phyloP scores from a whole-genome alignment of 73 alveolate genomes.

The Urostyla sp. region DNA sequence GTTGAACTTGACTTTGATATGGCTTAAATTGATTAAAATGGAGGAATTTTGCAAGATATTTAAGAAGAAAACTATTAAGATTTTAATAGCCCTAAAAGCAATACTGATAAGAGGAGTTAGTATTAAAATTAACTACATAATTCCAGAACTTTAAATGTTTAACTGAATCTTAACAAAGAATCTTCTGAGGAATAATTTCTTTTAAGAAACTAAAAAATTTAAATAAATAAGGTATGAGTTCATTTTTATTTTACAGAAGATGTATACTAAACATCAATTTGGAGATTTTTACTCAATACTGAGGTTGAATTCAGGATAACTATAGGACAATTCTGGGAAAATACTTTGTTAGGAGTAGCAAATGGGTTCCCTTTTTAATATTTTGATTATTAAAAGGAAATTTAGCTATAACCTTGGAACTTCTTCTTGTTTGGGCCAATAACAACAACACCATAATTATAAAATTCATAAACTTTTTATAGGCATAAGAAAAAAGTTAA shows the following conservation, averaged over 20 bases:
- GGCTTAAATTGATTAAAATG: too few relatives aligned
- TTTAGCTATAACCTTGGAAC: slow-evolving; percentile 37
- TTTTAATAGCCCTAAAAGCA: too few relatives aligned
- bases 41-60: too few relatives aligned
- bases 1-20: too few relatives aligned
- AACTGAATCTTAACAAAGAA: slow-evolving; percentile 24
- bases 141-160: not conserved
- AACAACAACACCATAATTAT: not conserved
- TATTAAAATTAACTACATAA: too few relatives aligned
- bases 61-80: too few relatives aligned
- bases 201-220: not conserved
- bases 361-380: slow-evolving; percentile 53
- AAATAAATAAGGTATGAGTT: slow-evolving; percentile 70
- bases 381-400: slow-evolving; percentile 21
- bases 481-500: too few relatives aligned
- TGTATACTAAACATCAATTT: slow-evolving; percentile 43
- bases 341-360: slow-evolving; percentile 52
- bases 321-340: slow-evolving; percentile 82
- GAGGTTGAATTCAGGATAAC: slow-evolving; percentile 80
- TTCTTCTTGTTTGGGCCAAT: slow-evolving; percentile 48
- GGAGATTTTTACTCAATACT: slow-evolving; percentile 71
- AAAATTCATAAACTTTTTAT: not conserved
- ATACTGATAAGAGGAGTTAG: too few relatives aligned
- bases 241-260: slow-evolving; percentile 83
- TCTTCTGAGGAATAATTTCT: not conserved